phyloP scores from a whole-genome alignment of 768 basidiomycete genomes.

The Cytidiella melzeri region DNA sequence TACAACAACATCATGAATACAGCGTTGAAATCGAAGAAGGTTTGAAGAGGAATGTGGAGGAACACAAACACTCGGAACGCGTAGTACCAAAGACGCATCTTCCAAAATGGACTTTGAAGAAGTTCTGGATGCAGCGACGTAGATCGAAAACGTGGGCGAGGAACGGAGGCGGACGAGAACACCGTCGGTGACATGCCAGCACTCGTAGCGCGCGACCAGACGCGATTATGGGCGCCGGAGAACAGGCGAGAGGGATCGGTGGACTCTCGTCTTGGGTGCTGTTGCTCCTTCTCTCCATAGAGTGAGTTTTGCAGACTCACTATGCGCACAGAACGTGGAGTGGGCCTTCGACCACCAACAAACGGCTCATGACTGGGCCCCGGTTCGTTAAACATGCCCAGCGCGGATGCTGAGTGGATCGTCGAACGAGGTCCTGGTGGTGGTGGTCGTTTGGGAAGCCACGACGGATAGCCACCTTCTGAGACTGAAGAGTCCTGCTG shows the following conservation, averaged over 20 bases:
- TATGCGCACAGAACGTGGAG: slow-evolving; percentile 77
- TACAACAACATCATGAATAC: slow-evolving; percentile 80
- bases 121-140: slow-evolving; percentile 63
- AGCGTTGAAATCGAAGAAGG: slow-evolving; percentile 87
- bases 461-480: slow-evolving; percentile 78
- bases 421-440: slow-evolving; percentile 73
- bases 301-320: slow-evolving; percentile 58
- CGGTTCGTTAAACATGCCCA: slow-evolving; percentile 29
- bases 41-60: slow-evolving; percentile 68
- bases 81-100: slow-evolving; percentile 57
- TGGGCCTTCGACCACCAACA: slow-evolving; percentile 66
- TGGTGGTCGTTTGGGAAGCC: slow-evolving; percentile 76
- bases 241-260: slow-evolving; percentile 42
- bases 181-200: slow-evolving; percentile 38
- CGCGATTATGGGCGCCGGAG: slow-evolving; percentile 34
- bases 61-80: slow-evolving; percentile 66
- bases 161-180: slow-evolving; percentile 32
- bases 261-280: slow-evolving; percentile 33
- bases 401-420: slow-evolving; percentile 46
- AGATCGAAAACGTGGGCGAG: slow-evolving; percentile 62
- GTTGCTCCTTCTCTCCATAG: slow-evolving; percentile 32
- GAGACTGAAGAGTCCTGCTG: slow-evolving; percentile 28
- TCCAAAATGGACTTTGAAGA: slow-evolving; percentile 51
- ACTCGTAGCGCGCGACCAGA: slow-evolving; percentile 55
- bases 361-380: slow-evolving; percentile 27